Percentiles rank a stretch among this genome's conserved stretches.
These are phyloP conservation scores for Penicillium lividum DNA, from an alignment of 495 filamentous ascomycete species.

Conservation along the genomic window DNA sequence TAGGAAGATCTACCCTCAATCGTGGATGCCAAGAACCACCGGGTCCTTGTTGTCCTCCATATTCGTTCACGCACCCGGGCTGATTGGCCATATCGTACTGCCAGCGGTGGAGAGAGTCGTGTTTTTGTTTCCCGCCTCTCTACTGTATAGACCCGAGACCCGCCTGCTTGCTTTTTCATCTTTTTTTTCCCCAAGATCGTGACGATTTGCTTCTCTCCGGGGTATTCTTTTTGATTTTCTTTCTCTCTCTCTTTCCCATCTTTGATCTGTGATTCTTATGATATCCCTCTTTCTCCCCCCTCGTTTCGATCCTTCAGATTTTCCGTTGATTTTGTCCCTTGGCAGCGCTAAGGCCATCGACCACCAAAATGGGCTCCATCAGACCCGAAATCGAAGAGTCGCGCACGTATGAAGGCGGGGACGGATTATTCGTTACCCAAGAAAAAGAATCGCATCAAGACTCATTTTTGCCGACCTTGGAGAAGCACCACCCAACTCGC, in stretches of 20 bases:
- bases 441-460: slow-evolving; percentile 19
- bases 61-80: background rate
- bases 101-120: slow-evolving; percentile 18
- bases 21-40: slow-evolving; percentile 3
- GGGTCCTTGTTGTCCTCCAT: slow-evolving; percentile 15
- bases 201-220: background rate
- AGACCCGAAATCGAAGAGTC: slow-evolving; percentile 12
- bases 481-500: slow-evolving; percentile 22
- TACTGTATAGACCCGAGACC: background rate
- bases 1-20: background rate
- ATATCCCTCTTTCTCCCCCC: background rate
- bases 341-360: background rate
- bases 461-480: slow-evolving; percentile 32
- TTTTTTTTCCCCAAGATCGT: background rate
- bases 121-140: slow-evolving; percentile 18
- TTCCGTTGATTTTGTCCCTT: background rate
- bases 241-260: background rate
- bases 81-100: slow-evolving; percentile 23
- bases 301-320: background rate
- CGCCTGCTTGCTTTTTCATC: slow-evolving; percentile 3
- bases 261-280: no score
- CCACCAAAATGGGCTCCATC: slow-evolving; percentile 22
- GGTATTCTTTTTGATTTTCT: background rate
- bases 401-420: slow-evolving; percentile 3
- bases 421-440: slow-evolving; percentile 6